Percentiles rank a stretch among this genome's conserved stretches.
Evolutionary conservation across 2,329 filamentous ascomycete genomes (phyloP).

Genomic region (Xylariaceae sp.): DNA sequence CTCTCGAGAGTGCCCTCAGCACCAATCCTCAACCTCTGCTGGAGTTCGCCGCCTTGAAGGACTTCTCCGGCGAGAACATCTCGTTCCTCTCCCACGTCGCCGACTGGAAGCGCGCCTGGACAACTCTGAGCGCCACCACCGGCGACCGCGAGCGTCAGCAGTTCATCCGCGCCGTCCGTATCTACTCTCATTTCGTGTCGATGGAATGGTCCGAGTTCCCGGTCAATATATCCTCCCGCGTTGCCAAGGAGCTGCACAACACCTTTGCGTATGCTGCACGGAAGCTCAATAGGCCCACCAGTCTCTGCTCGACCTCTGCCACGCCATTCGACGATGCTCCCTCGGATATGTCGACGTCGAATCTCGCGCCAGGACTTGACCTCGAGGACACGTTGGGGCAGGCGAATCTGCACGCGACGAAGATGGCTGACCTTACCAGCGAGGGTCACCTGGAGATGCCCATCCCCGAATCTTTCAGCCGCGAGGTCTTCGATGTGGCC

Average conservation of each 20-base stretch:
- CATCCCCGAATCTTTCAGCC: conserved; percentile 44
- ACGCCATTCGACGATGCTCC: conserved; percentile 11
- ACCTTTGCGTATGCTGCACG: conserved; percentile 15
- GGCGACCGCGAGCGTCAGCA: conserved; percentile 3
- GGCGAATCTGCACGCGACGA: conserved; percentile 13
- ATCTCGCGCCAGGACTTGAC: conserved; percentile 1
- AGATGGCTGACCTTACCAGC: conserved; percentile 10
- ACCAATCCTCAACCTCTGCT: conserved; percentile 43
- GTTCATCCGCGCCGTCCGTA: conserved; percentile 14
- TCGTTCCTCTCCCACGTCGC: conserved; percentile 46
- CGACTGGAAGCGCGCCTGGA: conserved; percentile 36
- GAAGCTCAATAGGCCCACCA: conserved; percentile 8
- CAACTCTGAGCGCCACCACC: conserved; percentile 1
- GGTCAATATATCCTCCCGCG: conserved; percentile 16
- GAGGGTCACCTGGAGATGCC: conserved; percentile 3
- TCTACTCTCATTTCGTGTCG: conserved; percentile 25
- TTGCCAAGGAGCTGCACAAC: conserved; percentile 12
- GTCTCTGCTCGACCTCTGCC: conserved; percentile 6
- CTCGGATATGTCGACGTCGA: not conserved
- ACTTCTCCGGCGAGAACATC: conserved; percentile 57
- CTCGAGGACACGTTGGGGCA: conserved; percentile 13
- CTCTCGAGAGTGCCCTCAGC: conserved; percentile 44
- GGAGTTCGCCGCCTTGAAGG: conserved; percentile 47
- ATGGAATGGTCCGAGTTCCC: conserved; percentile 24
- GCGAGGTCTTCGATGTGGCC: conserved; percentile 53